phyloP scores from a whole-genome alignment of 371 early-diverging fungal species.

The Actinomortierella wolfii region DNA sequence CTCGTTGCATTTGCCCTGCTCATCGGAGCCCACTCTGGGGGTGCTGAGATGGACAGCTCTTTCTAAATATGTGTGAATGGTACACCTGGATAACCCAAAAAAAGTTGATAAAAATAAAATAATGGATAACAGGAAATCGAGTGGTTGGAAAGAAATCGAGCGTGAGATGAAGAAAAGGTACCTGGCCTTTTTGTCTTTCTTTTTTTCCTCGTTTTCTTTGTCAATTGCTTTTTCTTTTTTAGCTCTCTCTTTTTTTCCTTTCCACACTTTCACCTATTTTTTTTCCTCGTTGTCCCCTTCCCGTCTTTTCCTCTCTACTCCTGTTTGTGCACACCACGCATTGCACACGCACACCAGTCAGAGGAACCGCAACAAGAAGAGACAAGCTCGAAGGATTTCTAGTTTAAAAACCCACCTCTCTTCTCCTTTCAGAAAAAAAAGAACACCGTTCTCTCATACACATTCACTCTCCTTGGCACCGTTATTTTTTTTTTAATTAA shows the following conservation, averaged over 20 bases:
- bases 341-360: too few relatives aligned
- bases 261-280: background rate
- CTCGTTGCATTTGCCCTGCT: too few relatives aligned
- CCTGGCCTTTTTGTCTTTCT: background rate
- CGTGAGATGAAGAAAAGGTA: background rate
- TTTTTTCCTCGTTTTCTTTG: background rate
- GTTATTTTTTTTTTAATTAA: too few relatives aligned
- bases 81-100: background rate
- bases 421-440: too few relatives aligned
- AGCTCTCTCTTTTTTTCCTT: background rate
- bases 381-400: too few relatives aligned
- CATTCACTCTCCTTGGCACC: too few relatives aligned
- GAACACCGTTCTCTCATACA: too few relatives aligned
- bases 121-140: background rate
- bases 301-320: too few relatives aligned
- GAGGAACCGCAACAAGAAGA: too few relatives aligned
- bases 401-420: too few relatives aligned
- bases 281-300: constrained; percentile 7
- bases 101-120: constrained; percentile 2
- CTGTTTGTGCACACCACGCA: too few relatives aligned
- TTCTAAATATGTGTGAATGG: background rate
- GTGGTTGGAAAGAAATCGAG: background rate
- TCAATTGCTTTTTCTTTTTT: constrained; percentile 4
- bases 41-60: constrained; percentile 1
- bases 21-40: too few relatives aligned